Evolutionary conservation across 75 land plant species (phyloP), one percentile per base, ranked within the genome.

Genomic region (Selaginella tamariscina): DNA sequence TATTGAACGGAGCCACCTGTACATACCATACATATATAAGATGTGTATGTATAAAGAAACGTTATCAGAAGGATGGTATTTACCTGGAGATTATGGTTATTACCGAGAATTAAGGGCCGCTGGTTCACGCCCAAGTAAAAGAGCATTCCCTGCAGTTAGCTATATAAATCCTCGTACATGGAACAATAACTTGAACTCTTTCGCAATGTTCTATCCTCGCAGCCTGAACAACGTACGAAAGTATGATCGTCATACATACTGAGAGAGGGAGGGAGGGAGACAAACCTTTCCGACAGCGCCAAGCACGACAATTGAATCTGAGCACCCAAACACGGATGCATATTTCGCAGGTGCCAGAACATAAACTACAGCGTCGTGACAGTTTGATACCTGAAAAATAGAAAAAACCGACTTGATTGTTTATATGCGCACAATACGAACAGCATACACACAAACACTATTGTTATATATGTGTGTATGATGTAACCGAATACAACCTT

Each of bases 281-380:
- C n/a, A n/a, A n/a, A 89, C 98, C 96, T 90, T 89, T 57, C 93
- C 98, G 79, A 90, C 84, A 31, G 98, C 91, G 66, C 98, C 98
- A 74, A 94, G 88, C 71, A 94, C 76, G 24, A 94, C 80, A 30
- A 89, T 94, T 21, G 98, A 80, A 78, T 94, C 98, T 49, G 98
- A 94, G 71, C 96, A 94, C 63, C 98, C 98, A 81, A 81, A 83
- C 2, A 94, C 73, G 8, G 88, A 85, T 26, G 86, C 98, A 81
- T 83, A 94, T 68, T 76, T 87, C 74, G 89, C 67, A 44, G 98
- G 98, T 32, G 98, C 91, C 63, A 94, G 74, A 18, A 87, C 77
- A 67, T 94, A 94, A 31, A 94, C 86, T 28, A 85, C 88, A 54
- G 98, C 81, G 60, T 94, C 98, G 77, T 94, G 96, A 72, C 96